phyloP scores from a whole-genome alignment of 352 stramenopile species.

The Pythium coloratum region DNA sequence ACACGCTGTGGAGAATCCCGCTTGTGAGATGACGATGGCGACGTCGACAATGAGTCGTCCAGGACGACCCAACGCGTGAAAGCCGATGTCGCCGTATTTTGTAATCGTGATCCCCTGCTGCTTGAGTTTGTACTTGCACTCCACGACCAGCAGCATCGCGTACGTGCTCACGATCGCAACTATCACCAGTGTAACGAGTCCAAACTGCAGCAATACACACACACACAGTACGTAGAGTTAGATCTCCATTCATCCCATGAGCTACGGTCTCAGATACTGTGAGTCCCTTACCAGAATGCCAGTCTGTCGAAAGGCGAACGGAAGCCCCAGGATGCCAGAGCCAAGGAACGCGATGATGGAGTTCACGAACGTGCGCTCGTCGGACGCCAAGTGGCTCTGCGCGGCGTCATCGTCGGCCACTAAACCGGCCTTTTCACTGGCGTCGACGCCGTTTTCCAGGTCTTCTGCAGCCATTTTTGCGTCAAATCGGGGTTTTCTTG shows the following conservation, averaged over 20 bases:
- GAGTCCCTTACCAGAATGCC: conserved; percentile 86
- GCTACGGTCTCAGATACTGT: not conserved
- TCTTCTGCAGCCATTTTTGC: conserved; percentile 3
- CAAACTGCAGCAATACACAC: conserved; percentile 35
- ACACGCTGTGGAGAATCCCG: conserved; percentile 89
- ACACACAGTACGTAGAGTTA: not conserved
- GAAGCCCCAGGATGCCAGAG: conserved; percentile 88
- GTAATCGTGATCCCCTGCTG: conserved; percentile 43
- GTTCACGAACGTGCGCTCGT: conserved; percentile 70
- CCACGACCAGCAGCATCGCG: conserved; percentile 73
- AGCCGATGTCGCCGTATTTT: conserved; percentile 88
- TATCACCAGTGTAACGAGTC: conserved; percentile 48
- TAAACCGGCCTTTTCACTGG: conserved; percentile 16
- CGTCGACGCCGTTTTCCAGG: conserved; percentile 12
- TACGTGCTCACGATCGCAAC: conserved; percentile 66
- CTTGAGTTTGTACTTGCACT: conserved; percentile 81
- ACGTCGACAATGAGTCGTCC: conserved; percentile 82
- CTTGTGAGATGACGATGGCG: conserved; percentile 86
- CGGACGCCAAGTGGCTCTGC: conserved; percentile 45
- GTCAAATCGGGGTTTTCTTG: not conserved
- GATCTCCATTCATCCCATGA: not conserved
- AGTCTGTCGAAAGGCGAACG: conserved; percentile 87
- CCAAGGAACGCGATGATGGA: conserved; percentile 92
- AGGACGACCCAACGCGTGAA: conserved; percentile 61
- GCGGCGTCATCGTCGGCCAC: conserved; percentile 7